Percentiles rank a stretch among this genome's conserved stretches.
Conservation (phyloP, 441 rosid species). For the Eutrema salsugineum region DNA sequence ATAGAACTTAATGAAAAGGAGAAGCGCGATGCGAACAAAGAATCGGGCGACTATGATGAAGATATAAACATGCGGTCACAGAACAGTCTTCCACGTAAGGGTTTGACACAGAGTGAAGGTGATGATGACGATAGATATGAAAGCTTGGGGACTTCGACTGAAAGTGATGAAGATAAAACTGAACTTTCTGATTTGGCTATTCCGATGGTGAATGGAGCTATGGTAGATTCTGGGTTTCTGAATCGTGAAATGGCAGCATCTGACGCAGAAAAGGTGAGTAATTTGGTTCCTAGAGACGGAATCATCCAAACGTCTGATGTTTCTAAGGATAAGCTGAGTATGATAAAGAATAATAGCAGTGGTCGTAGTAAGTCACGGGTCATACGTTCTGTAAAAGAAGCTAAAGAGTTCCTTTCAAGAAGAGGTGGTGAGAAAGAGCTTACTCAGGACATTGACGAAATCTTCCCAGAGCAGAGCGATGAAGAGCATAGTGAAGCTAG, state of each 20-base stretch:
- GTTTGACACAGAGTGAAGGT: constrained; percentile 19
- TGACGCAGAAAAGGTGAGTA: constrained; percentile 14
- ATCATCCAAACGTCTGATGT: constrained; percentile 33
- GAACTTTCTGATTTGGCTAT: constrained; percentile 24
- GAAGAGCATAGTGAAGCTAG: constrained; percentile 24
- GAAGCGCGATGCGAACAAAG: constrained; percentile 19
- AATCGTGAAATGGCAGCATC: constrained; percentile 18
- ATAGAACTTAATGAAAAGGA: constrained; percentile 41
- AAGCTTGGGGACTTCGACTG: constrained; percentile 2
- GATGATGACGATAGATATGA: constrained; percentile 22
- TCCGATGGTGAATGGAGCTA: constrained; percentile 30
- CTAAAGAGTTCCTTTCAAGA: constrained; percentile 71
- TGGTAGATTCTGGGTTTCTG: constrained; percentile 30
- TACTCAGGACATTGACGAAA: constrained; percentile 27
- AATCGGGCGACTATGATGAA: constrained; percentile 10
- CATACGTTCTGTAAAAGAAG: constrained; percentile 79
- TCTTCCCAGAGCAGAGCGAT: constrained; percentile 23
- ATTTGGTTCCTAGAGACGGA: constrained; percentile 21
- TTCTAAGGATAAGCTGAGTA: constrained; percentile 23
- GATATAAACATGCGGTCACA: constrained; percentile 24
- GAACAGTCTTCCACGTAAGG: constrained; percentile 18
- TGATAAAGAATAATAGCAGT: constrained; percentile 24
- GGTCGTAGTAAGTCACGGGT: constrained; percentile 49
- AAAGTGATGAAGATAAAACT: constrained; percentile 25
- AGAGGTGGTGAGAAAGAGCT: constrained; percentile 29